Evolutionary conservation across 306 rosid species (phyloP), one percentile per base, ranked within the genome.

Genomic region (Prunus padus): DNA sequence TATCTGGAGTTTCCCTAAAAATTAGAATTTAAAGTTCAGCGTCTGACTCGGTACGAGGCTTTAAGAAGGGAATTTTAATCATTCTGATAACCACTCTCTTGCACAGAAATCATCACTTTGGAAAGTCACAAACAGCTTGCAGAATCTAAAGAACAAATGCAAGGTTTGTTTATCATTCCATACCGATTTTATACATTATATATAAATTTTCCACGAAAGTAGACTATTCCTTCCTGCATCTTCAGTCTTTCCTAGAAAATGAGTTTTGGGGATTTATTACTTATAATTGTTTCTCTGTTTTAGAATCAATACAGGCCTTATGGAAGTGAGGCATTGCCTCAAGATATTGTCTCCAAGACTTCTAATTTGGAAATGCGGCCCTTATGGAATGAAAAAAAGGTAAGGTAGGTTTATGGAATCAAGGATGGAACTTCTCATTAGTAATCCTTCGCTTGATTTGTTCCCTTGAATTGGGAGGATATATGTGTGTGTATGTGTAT

Each of bases 291-390:
- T 80, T 81, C 60, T 82, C 61, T 78, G 72, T 87, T 82, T 81
- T 85, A 88, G 97, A 84, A 83, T 64, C 86, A 82, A 61, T 81
- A 87, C 85, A 84, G 87, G 82, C 95, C 96, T 69, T 69, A 20
- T 57, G 98, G 97, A 77, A 90, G 96, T 54, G 92, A 90, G 80
- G 82, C 89, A 45, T 87, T 95, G 74, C 98, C 98, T 61, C 67
- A 57, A 73, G 98, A 92, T 45, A 87, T 95, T 78, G 79, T 95
- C 45, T 64, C 86, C 56, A 50, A 69, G 72, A 90, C 92, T 77
- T 84, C 97, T 3, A 78, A 86, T 81, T 79, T 95, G 69, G 90
- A 89, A 52, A 52, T 86, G 93, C 81, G 84, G 75, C 89, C 87
- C 18, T 56, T 95, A 44, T 90, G 97, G 97, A 85, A 83, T 20